phyloP scores from a whole-genome alignment of 352 stramenopile species.

The Discostella stelligera region DNA sequence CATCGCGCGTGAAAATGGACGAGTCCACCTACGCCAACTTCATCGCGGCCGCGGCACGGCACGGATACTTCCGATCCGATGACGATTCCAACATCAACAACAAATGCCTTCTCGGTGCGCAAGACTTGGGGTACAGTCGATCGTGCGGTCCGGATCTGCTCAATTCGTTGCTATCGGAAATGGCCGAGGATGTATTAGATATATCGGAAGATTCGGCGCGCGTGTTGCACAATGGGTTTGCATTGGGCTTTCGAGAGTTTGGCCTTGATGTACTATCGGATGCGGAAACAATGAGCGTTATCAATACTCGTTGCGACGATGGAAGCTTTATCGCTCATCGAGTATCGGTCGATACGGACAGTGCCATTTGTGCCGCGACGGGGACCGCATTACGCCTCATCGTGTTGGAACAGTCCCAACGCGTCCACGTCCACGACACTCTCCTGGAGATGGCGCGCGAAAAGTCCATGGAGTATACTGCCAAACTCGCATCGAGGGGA shows the following conservation, averaged over 20 bases:
- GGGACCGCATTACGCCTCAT: slow-evolving; percentile 67
- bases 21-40: slow-evolving; percentile 67
- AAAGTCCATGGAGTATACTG: slow-evolving; percentile 56
- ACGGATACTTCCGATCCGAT: slow-evolving; percentile 65
- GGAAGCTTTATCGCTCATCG: slow-evolving; percentile 53
- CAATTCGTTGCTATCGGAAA: slow-evolving; percentile 66
- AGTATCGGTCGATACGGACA: slow-evolving; percentile 63
- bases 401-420: slow-evolving; percentile 54
- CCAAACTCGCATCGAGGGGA: slow-evolving; percentile 40
- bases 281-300: slow-evolving; percentile 17
- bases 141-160: slow-evolving; percentile 64
- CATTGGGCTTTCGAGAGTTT: slow-evolving; percentile 48
- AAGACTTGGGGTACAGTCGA: slow-evolving; percentile 52
- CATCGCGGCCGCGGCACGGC: slow-evolving; percentile 62
- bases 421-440: slow-evolving; percentile 46
- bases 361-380: slow-evolving; percentile 62
- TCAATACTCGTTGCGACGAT: slow-evolving; percentile 46
- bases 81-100: too few relatives aligned
- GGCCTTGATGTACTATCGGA: slow-evolving; percentile 27
- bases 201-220: slow-evolving; percentile 68
- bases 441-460: slow-evolving; percentile 50
- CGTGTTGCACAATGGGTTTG: slow-evolving; percentile 66
- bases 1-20: slow-evolving; percentile 62
- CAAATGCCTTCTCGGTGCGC: slow-evolving; percentile 51
- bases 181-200: slow-evolving; percentile 76